Evolutionary conservation across 495 filamentous ascomycete genomes (phyloP).

Genomic region (Parathielavia hyrcaniae): DNA sequence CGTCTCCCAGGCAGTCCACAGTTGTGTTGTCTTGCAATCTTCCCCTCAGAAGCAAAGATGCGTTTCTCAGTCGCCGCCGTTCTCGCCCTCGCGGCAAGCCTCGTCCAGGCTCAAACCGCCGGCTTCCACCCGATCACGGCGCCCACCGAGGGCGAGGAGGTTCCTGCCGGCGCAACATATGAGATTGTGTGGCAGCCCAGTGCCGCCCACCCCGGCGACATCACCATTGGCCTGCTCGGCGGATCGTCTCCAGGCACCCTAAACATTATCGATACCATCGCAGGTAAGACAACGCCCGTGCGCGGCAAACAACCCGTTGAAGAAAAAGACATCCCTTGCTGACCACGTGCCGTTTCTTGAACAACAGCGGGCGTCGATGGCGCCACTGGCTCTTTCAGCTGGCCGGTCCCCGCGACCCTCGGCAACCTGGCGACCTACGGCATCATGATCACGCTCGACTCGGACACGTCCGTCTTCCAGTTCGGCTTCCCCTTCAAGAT

Average conservation of each 20-base stretch:
- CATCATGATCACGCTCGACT: constrained; percentile 37
- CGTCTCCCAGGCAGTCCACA: too few relatives aligned
- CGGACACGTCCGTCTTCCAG: constrained; percentile 39
- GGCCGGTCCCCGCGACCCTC: constrained; percentile 36
- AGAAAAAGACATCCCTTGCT: constrained; percentile 9
- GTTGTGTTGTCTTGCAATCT: constrained; percentile 3
- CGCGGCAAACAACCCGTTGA: not conserved
- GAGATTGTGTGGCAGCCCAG: constrained; percentile 28
- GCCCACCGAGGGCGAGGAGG: constrained; percentile 31
- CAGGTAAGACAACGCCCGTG: constrained; percentile 32
- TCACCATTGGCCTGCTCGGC: constrained; percentile 40
- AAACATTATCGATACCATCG: constrained; percentile 28
- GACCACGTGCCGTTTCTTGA: constrained; percentile 17
- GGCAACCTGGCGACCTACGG: constrained; percentile 40
- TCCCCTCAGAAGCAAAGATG: constrained; percentile 34
- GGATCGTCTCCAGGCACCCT: constrained; percentile 31
- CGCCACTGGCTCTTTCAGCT: constrained; percentile 29
- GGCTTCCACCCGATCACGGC: constrained; percentile 39
- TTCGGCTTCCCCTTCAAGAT: constrained; percentile 48
- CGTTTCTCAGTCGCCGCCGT: constrained; percentile 38
- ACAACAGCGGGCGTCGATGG: constrained; percentile 31
- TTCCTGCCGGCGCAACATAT: constrained; percentile 39
- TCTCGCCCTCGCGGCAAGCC: constrained; percentile 40
- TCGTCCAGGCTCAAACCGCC: constrained; percentile 29
- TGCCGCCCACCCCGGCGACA: constrained; percentile 29